phyloP scores from a whole-genome alignment of 176 grass and related monocot species.

The Aegilops tauschii region DNA sequence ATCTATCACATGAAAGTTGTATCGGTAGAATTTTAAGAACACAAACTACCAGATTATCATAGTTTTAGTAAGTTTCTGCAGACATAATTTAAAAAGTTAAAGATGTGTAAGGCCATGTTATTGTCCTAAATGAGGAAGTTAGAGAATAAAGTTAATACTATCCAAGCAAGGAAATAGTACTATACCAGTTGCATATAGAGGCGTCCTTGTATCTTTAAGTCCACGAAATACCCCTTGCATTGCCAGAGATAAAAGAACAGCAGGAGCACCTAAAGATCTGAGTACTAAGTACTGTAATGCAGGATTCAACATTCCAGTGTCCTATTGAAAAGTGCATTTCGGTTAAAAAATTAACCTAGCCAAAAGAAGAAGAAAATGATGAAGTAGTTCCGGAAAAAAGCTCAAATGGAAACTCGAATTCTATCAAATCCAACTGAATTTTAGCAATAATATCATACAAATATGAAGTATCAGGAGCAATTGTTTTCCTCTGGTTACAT shows the following conservation, averaged over 20 bases:
- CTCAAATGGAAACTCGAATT: neutral
- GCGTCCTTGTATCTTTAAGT: conserved; percentile 91
- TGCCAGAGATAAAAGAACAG: conserved; percentile 85
- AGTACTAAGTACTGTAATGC: conserved; percentile 76
- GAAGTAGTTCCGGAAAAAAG: conserved; percentile 1
- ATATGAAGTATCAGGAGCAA: neutral
- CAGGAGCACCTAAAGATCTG: conserved; percentile 88
- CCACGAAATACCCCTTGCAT: conserved; percentile 88
- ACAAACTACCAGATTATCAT: neutral
- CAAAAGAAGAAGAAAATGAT: neutral
- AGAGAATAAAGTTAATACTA: neutral
- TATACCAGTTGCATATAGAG: conserved; percentile 92
- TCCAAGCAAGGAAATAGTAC: neutral
- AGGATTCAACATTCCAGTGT: conserved; percentile 66
- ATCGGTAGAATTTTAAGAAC: neutral
- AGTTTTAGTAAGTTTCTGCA: neutral
- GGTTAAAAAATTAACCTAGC: neutral
- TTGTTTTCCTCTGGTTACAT: neutral
- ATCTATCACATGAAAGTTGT: neutral
- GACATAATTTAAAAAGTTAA: neutral
- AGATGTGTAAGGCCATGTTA: neutral
- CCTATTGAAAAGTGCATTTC: conserved; percentile 42
- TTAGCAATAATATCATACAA: neutral
- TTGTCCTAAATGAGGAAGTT: neutral
- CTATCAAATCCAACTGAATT: neutral